Evolutionary conservation across 768 basidiomycete species (phyloP), one percentile per base, ranked within the genome.

Genomic region (Boletus patriciae): DNA sequence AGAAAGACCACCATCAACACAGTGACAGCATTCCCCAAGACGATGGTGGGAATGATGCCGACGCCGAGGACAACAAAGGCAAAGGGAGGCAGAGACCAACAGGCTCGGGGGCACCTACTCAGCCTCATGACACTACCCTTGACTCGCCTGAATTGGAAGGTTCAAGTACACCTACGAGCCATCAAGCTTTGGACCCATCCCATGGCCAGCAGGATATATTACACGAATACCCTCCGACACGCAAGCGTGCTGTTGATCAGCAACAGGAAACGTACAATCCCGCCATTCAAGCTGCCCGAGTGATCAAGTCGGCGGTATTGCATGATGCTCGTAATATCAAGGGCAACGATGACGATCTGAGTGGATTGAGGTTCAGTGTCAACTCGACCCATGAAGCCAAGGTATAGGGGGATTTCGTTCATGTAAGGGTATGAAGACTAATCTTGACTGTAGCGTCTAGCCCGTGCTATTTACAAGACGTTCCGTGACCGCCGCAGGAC

Each of bases 251-350:
- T 40, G 57, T 60, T 44, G 60, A 68, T 57, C 66, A 50, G 43
- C 65, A 58, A 65, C 75, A 62, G 23, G 73, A 74, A 37, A 74
- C 70, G 8, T 63, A 65, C 33, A 78, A 78, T 13, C 74, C 76
- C 11, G 79, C 79, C 1, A 70, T 79, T 19, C 76, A 79, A 36
- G 87, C 87, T 11, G 88, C 85, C 2, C 87, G 81, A 66, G 83
- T 76, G 11, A 59, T 90, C 40, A 88, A 84, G 72, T 79, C 79
- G n/a, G 86, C 85, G 2, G 78, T 90, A 8, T 70, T 90, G 41
- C 88, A 90, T 63, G 89, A 91, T 70, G 89, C 89, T 29, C 80
- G 88, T 16, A 88, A 88, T 62, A 76, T 91, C 55, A 75, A 71
- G 50, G 84, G 86, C 12, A 75, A 75, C 18, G 77, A 76, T 27